These are phyloP conservation scores for Entomortierella lignicola DNA, from an alignment of 192 early-diverging fungal genomes.

Conservation along the genomic window DNA sequence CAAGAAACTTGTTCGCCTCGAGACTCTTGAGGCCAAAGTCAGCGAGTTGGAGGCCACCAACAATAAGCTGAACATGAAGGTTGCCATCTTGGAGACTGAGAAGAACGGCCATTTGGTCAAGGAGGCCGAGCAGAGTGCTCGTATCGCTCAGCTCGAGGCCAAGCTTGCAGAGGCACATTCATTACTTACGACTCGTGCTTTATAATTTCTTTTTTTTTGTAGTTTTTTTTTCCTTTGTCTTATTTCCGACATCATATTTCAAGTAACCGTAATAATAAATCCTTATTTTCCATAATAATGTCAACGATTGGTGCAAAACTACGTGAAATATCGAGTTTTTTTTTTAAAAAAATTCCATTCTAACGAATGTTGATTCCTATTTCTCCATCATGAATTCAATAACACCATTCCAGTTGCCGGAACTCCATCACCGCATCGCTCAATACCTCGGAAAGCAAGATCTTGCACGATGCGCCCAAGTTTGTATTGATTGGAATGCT, in stretches of 20 bases:
- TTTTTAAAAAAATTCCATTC: too few species aligned
- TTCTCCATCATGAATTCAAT: too few species aligned
- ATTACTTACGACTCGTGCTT: slow-evolving; percentile 53
- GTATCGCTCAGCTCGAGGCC: slow-evolving; percentile 61
- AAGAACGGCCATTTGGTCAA: slow-evolving; percentile 57
- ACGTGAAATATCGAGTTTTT: too few species aligned
- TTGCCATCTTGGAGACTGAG: slow-evolving; percentile 66
- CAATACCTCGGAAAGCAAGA: too few species aligned
- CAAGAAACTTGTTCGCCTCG: slow-evolving; percentile 82
- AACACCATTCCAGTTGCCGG: too few species aligned
- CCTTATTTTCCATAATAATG: not conserved
- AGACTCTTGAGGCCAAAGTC: slow-evolving; percentile 79
- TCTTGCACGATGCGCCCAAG: too few species aligned
- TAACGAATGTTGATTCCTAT: too few species aligned
- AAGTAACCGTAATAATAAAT: not conserved
- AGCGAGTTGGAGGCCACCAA: slow-evolving; percentile 83
- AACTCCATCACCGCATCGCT: too few species aligned
- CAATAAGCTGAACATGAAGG: slow-evolving; percentile 63
- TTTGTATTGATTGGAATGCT: too few species aligned
- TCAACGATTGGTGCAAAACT: too few species aligned
- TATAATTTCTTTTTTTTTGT: not conserved
- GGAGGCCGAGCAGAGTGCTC: slow-evolving; percentile 57
- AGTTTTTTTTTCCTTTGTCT: too few species aligned
- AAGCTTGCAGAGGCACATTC: slow-evolving; percentile 65
- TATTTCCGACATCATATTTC: too few species aligned